Percentiles rank a stretch among this genome's conserved stretches.
Evolutionary conservation across 352 stramenopile species (phyloP).

Genomic region (Phytopythium sindhum): DNA sequence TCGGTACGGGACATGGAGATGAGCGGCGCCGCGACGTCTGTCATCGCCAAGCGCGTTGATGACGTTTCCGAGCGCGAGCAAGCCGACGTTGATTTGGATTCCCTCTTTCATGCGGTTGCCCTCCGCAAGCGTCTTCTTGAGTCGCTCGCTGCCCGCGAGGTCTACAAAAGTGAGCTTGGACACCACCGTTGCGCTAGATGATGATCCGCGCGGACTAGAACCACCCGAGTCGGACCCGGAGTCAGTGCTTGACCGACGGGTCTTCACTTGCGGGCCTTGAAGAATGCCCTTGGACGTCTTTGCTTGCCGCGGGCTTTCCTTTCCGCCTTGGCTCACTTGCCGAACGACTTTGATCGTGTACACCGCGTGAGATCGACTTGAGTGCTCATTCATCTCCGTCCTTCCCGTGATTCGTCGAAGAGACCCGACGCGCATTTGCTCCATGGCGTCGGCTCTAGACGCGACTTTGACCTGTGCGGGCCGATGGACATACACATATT

Average conservation of each 20-base stretch:
- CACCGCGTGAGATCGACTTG: constrained; percentile 83
- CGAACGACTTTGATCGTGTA: constrained; percentile 87
- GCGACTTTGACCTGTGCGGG: constrained; percentile 42
- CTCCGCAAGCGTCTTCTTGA: constrained; percentile 84
- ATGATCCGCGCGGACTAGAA: constrained; percentile 3
- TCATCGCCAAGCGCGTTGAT: constrained; percentile 86
- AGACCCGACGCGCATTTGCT: constrained; percentile 78
- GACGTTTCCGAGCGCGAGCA: constrained; percentile 83
- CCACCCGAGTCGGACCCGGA: constrained; percentile 6
- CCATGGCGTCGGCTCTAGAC: constrained; percentile 53
- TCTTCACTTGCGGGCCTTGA: constrained; percentile 8
- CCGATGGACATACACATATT: neutral
- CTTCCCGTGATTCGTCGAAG: constrained; percentile 74
- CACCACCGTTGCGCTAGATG: constrained; percentile 28
- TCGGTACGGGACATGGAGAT: constrained; percentile 74
- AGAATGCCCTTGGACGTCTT: neutral
- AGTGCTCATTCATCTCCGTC: constrained; percentile 89
- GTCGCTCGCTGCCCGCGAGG: constrained; percentile 78
- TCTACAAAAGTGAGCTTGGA: constrained; percentile 89
- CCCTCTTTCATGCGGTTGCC: constrained; percentile 87
- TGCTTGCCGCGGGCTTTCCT: constrained; percentile 9
- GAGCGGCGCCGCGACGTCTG: constrained; percentile 32
- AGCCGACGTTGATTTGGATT: constrained; percentile 86
- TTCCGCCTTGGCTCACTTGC: constrained; percentile 19
- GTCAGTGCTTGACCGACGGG: constrained; percentile 12